Conservation (phyloP, 805 yeast genomes). For the Saturnispora besseyi region DNA sequence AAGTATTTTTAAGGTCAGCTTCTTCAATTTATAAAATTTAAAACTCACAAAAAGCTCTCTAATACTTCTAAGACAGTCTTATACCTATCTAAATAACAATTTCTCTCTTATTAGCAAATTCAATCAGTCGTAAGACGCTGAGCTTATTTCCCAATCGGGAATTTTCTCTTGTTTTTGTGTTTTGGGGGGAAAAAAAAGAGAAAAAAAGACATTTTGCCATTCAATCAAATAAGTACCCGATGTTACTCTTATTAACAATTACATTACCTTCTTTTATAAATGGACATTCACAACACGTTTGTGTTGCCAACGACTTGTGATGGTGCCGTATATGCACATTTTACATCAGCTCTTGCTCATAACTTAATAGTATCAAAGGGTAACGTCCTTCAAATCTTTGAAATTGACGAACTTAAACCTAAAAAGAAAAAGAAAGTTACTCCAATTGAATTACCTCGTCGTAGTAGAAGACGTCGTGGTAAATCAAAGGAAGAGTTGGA, state of each 20-base stretch:
- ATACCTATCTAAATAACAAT: no score
- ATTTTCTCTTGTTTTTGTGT: no score
- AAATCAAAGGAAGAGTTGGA: conserved; percentile 3
- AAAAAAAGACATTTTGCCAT: no score
- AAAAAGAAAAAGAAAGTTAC: conserved; percentile 6
- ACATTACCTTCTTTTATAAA: conserved; percentile 18
- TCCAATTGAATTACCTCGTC: neutral
- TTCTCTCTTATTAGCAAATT: no score
- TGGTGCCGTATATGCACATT: conserved; percentile 43
- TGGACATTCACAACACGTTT: conserved; percentile 77
- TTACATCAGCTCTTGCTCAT: conserved; percentile 30
- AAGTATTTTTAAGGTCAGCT: no score
- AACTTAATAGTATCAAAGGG: conserved; percentile 67
- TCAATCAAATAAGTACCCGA: no score
- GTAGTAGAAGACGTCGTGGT: conserved; percentile 1
- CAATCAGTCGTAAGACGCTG: neutral
- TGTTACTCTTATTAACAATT: no score
- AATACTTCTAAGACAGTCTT: no score
- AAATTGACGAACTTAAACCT: conserved; percentile 26
- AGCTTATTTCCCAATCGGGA: neutral
- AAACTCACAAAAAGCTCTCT: no score
- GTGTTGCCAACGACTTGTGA: conserved; percentile 67
- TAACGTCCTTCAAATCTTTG: conserved; percentile 55
- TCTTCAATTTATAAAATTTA: no score
- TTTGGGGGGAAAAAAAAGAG: no score